Conservation (phyloP, 2,329 filamentous ascomycete species). For the Colletotrichum plurivorum region DNA sequence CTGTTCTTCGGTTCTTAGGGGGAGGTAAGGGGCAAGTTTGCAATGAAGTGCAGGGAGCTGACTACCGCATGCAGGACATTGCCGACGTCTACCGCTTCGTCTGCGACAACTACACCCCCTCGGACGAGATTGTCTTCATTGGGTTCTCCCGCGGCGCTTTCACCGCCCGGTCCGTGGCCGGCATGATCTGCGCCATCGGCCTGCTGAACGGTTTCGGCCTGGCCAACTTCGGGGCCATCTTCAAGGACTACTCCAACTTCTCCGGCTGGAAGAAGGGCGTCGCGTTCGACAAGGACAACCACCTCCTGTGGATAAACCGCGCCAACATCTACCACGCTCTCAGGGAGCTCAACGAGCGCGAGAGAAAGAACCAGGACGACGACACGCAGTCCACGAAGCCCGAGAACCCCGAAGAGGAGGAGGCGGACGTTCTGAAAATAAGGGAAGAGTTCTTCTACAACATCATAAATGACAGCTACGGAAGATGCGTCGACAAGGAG, state of each 20-base stretch:
- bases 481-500: too few species aligned
- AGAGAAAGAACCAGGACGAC: constrained; percentile 5
- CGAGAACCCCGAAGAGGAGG: background rate
- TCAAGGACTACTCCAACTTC: constrained; percentile 39
- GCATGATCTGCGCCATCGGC: constrained; percentile 42
- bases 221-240: constrained; percentile 27
- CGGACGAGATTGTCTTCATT: constrained; percentile 52
- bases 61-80: constrained; percentile 44
- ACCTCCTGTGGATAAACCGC: constrained; percentile 3
- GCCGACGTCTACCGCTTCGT: constrained; percentile 54
- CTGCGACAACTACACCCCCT: constrained; percentile 51
- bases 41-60: background rate
- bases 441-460: too few species aligned
- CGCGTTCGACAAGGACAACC: background rate
- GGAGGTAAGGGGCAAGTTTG: background rate
- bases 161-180: constrained; percentile 52
- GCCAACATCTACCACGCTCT: background rate
- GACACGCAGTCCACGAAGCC: background rate
- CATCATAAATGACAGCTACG: too few species aligned
- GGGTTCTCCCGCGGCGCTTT: constrained; percentile 56
- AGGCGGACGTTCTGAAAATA: background rate
- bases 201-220: constrained; percentile 38
- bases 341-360: constrained; percentile 14
- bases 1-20: too few species aligned
- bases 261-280: constrained; percentile 20